Evolutionary conservation across 495 filamentous ascomycete genomes (phyloP).

Genomic region (Physcia stellaris): DNA sequence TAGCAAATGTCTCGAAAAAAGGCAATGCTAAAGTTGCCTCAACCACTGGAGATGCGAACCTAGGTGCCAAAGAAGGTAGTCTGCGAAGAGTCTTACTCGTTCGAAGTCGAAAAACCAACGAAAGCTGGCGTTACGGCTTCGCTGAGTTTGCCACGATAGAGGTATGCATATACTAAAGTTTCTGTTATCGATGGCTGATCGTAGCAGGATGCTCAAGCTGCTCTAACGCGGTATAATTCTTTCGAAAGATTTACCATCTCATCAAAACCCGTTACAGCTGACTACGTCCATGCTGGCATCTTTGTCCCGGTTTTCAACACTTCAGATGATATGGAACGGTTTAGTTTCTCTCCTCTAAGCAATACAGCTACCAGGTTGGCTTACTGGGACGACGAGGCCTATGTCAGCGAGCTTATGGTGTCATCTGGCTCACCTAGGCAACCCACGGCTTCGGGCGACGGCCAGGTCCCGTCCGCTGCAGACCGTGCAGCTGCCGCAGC

Average conservation of each 20-base stretch:
- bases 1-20: constrained; percentile 30
- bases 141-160: constrained; percentile 65
- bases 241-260: constrained; percentile 77
- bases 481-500: constrained; percentile 18
- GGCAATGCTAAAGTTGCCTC: constrained; percentile 56
- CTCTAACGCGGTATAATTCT: constrained; percentile 57
- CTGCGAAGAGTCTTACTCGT: constrained; percentile 68
- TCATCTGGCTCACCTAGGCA: constrained; percentile 33
- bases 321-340: constrained; percentile 36
- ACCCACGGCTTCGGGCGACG: constrained; percentile 14
- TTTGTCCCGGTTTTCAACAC: constrained; percentile 64
- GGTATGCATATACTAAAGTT: constrained; percentile 19
- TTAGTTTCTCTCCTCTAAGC: constrained; percentile 59
- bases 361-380: constrained; percentile 57
- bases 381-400: constrained; percentile 79
- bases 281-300: constrained; percentile 76
- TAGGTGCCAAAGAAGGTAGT: constrained; percentile 65
- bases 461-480: constrained; percentile 11
- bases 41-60: constrained; percentile 55
- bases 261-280: constrained; percentile 58
- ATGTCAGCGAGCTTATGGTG: constrained; percentile 52
- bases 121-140: constrained; percentile 81
- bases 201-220: constrained; percentile 59
- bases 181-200: not conserved
- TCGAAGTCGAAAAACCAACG: constrained; percentile 56